Evolutionary conservation across 2,329 filamentous ascomycete genomes (phyloP).

Genomic region (Ambrosiella xylebori): DNA sequence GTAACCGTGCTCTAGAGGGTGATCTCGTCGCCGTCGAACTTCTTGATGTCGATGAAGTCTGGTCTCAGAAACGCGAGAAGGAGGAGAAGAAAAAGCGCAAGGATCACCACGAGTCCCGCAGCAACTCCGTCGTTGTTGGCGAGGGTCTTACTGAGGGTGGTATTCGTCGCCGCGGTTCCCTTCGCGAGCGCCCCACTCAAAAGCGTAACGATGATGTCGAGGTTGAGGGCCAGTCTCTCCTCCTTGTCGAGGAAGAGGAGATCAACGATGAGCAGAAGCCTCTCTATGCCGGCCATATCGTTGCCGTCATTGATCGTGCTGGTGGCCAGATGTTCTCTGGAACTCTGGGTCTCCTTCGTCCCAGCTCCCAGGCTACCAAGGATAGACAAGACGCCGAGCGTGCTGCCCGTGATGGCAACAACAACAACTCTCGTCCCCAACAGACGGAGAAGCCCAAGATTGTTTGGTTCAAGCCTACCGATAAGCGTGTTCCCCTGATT

Average conservation of each 20-base stretch:
- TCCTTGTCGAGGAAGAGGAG: conserved; percentile 94
- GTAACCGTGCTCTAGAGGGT: conserved; percentile 89
- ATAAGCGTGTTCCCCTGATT: conserved; percentile 95
- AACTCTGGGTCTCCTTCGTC: conserved; percentile 80
- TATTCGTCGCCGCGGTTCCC: conserved; percentile 79
- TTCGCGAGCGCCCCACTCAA: conserved; percentile 90
- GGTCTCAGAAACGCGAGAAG: conserved; percentile 97
- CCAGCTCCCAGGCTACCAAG: conserved; percentile 95
- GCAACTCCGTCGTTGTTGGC: conserved; percentile 55
- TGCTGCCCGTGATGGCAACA: conserved; percentile 65
- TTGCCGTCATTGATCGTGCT: conserved; percentile 91
- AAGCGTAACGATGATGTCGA: conserved; percentile 99
- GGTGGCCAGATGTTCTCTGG: conserved; percentile 98
- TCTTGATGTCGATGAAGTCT: conserved; percentile 94
- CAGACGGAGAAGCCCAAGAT: conserved; percentile 93
- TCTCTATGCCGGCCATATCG: conserved; percentile 88
- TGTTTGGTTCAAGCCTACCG: conserved; percentile 99
- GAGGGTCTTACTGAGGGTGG: conserved; percentile 59
- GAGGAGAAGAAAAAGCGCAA: conserved; percentile 99
- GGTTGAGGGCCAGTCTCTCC: conserved; percentile 89
- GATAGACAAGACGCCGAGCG: conserved; percentile 98
- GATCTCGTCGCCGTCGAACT: conserved; percentile 92
- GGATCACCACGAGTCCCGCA: conserved; percentile 85
- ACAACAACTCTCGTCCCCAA: conserved; percentile 24
- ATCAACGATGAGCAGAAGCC: conserved; percentile 98